phyloP scores from a whole-genome alignment of 805 yeast species.

The Brettanomyces sp. region DNA sequence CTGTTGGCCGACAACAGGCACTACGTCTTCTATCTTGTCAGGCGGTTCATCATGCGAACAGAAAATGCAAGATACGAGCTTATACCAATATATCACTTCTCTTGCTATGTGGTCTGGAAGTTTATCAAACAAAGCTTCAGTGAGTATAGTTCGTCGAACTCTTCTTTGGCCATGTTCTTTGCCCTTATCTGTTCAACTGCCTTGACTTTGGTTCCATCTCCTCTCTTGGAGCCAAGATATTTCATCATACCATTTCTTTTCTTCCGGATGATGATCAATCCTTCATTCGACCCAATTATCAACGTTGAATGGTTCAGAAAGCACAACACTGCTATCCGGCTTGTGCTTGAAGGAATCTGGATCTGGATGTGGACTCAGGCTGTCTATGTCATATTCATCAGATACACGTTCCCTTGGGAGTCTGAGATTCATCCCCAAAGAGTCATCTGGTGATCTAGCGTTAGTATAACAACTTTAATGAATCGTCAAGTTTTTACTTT shows the following conservation, averaged over 20 bases:
- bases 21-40: slow-evolving; percentile 79
- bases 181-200: slow-evolving; percentile 44
- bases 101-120: slow-evolving; percentile 18
- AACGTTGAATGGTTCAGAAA: slow-evolving; percentile 9
- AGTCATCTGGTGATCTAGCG: slow-evolving; percentile 65
- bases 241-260: slow-evolving; percentile 73
- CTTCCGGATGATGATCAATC: slow-evolving; percentile 54
- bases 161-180: slow-evolving; percentile 31
- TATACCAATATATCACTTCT: slow-evolving; percentile 66
- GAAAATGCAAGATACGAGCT: slow-evolving; percentile 39
- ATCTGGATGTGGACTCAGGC: slow-evolving; percentile 43
- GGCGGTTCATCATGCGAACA: slow-evolving; percentile 45
- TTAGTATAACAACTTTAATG: too few species aligned
- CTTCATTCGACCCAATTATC: slow-evolving; percentile 25
- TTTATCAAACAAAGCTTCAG: slow-evolving; percentile 9
- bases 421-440: slow-evolving; percentile 58
- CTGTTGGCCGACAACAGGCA: slow-evolving; percentile 91
- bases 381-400: slow-evolving; percentile 47
- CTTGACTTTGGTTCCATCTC: slow-evolving; percentile 74
- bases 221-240: slow-evolving; percentile 89
- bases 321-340: slow-evolving; percentile 25
- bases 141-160: slow-evolving; percentile 6
- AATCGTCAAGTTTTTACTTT: too few species aligned
- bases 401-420: slow-evolving; percentile 59
- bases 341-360: slow-evolving; percentile 54